A percentile compares a stretch with the other conserved stretches of the same genome.
These are phyloP conservation scores for Puccinia sorghi DNA, from an alignment of 1,284 basidiomycete species.

Conservation along the genomic window DNA sequence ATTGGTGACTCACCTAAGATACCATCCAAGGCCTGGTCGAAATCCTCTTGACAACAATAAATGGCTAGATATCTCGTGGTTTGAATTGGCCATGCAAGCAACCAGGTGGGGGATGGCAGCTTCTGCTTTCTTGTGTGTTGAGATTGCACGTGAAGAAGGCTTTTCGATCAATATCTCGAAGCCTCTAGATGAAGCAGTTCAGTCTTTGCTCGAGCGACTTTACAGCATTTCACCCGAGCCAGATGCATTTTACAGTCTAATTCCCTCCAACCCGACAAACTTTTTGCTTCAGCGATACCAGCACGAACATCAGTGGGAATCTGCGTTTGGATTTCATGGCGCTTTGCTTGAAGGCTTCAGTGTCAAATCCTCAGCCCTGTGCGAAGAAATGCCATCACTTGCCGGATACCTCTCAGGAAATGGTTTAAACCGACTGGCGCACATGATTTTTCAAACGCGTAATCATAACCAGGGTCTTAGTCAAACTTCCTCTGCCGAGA, in stretches of 20 bases:
- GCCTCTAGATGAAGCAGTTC: slow-evolving; percentile 58
- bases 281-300: slow-evolving; percentile 81
- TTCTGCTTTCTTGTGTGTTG: slow-evolving; percentile 84
- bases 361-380: slow-evolving; percentile 2
- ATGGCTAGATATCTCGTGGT: slow-evolving; percentile 80
- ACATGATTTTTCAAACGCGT: slow-evolving; percentile 52
- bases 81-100: slow-evolving; percentile 72
- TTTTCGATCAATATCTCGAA: slow-evolving; percentile 50
- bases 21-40: slow-evolving; percentile 63
- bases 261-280: slow-evolving; percentile 70
- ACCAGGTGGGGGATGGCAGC: slow-evolving; percentile 79
- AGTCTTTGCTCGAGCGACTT: slow-evolving; percentile 79
- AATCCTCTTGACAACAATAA: slow-evolving; percentile 71
- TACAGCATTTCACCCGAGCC: slow-evolving; percentile 95
- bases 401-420: slow-evolving; percentile 77
- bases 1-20: slow-evolving; percentile 76
- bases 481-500: slow-evolving; percentile 66
- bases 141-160: slow-evolving; percentile 69
- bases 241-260: slow-evolving; percentile 94
- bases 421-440: slow-evolving; percentile 76
- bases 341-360: slow-evolving; percentile 70
- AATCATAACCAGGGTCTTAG: slow-evolving; percentile 72
- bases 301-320: slow-evolving; percentile 88
- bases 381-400: slow-evolving; percentile 61
- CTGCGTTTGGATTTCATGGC: slow-evolving; percentile 84